Evolutionary conservation across 768 basidiomycete genomes (phyloP).

Genomic region (Chlorophyllum brunneum): DNA sequence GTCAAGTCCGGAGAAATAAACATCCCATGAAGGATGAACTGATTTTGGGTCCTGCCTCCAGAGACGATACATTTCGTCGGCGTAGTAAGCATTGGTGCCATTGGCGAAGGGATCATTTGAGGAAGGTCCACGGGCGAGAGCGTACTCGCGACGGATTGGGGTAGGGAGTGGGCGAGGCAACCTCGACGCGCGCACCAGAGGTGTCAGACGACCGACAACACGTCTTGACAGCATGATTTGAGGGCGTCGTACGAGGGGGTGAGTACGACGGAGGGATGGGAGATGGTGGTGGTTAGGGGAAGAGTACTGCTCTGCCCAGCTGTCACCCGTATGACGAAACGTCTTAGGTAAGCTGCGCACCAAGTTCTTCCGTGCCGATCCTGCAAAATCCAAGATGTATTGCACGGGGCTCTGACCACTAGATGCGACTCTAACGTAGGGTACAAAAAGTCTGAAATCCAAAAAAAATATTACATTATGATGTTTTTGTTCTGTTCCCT

Average conservation of each 20-base stretch:
- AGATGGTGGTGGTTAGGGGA: neutral
- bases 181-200: conserved; percentile 2
- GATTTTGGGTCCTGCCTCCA: conserved; percentile 88
- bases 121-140: conserved; percentile 41
- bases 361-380: too few species aligned
- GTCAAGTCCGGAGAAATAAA: conserved; percentile 92
- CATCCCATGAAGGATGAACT: conserved; percentile 92
- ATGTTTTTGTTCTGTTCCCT: neutral
- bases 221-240: conserved; percentile 10
- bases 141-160: conserved; percentile 1
- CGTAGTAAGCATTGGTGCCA: conserved; percentile 93
- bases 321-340: too few species aligned
- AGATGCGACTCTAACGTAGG: neutral
- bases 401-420: too few species aligned
- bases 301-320: too few species aligned
- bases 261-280: neutral
- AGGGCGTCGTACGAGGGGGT: neutral
- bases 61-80: conserved; percentile 93
- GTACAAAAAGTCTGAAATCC: neutral
- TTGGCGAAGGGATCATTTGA: conserved; percentile 87
- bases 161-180: neutral
- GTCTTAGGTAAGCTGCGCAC: too few species aligned
- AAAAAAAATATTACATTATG: neutral
- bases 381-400: too few species aligned
- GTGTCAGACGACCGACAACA: conserved; percentile 6